Evolutionary conservation across 2,329 filamentous ascomycete genomes (phyloP), one percentile per base, ranked within the genome.

Genomic region (Dothidotthia symphoricarpi): DNA sequence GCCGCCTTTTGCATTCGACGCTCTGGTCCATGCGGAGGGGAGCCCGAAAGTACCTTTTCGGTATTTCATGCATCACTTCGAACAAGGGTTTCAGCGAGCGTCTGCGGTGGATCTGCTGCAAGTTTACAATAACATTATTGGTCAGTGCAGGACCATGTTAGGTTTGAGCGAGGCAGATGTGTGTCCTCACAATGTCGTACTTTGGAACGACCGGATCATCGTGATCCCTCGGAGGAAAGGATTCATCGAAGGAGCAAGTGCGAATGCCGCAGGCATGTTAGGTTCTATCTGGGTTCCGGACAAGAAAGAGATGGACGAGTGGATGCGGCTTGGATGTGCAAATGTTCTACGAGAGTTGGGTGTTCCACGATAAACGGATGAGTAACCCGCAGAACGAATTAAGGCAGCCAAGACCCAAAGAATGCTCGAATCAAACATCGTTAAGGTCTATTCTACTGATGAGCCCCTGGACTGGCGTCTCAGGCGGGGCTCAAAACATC

Each of bases 201-300:
- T 76, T 29, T 67, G 68, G 40, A 57, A 61, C 17, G 59, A 67
- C 16, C 70, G 69, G 61, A 66, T 77, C 15, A 49, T 76, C n/a
- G 68, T 76, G 2, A 64, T 76, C 16, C 74, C 75, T 3, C 59
- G 75, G 16, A 59, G 64, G 11, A 52, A 41, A 3, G 66, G 58
- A 0, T 62, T 55, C 0, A 57, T 67, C 12, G 51, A 63, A 8
- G 68, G 64, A 0, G 58, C 66, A 1, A 71, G 66, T 27, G 69
- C 69, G 1, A 75, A 76, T 46, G 63, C 72, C 0, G 63, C 66
- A 1, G 73, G 71, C 1, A 75, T 76, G 73, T 35, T 76, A 33
- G 75, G 75, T 0, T 64, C 67, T 34, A 51, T 73, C 3, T 71
- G 67, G 63, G 54, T 69, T 12, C 48, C 57, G 1, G 61, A 57